Evolutionary conservation across 2,329 filamentous ascomycete genomes (phyloP), one percentile per base, ranked within the genome.

Genomic region (Clarireedia homoeocarpa): DNA sequence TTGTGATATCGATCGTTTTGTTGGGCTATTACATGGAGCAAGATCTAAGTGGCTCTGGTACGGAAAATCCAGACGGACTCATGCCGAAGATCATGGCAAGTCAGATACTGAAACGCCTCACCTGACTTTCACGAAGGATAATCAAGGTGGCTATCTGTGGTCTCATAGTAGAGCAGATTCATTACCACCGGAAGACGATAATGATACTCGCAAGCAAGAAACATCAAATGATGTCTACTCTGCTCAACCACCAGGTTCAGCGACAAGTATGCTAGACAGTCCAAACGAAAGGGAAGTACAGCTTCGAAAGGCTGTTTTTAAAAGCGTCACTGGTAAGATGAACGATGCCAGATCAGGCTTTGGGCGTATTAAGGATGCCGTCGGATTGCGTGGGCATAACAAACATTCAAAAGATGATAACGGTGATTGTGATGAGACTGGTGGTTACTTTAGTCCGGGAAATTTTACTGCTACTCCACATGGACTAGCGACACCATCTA

Each of bases 21-120:
- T 89, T 49, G 83, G 83, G 58, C 76, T 95, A 26, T 82, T 87
- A 0, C 86, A 85, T 59, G 92, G 94, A 36, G 89, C 94, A 68
- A 82, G 88, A 55, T 79, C 89, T 15, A 96, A 95, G 70, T 97
- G 91, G 90, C 77, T 99, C 2, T 99, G 94, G 94, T 80, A 89
- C 59, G 94, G 92, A 15, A 97, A 96, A 70, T 81, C 89, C 39
- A 83, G 86, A 59, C 90, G 92, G 67, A 79, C 74, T 2, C 70
- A 70, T 2, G 65, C 71, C 2, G 71, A 74, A n/a, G 71, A 73
- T 48, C 62, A 61, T 58, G 76, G 78, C 4, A 74, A 72, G 48
- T 71, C 75, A 3, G 67, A 73, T 10, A 71, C 76, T 12, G 77
- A 81, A 15, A 68, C 76, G 56, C 67, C 69, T 23, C 73, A 73